Evolutionary conservation across 768 basidiomycete species (phyloP).

Genomic region (Heimioporus sp.): DNA sequence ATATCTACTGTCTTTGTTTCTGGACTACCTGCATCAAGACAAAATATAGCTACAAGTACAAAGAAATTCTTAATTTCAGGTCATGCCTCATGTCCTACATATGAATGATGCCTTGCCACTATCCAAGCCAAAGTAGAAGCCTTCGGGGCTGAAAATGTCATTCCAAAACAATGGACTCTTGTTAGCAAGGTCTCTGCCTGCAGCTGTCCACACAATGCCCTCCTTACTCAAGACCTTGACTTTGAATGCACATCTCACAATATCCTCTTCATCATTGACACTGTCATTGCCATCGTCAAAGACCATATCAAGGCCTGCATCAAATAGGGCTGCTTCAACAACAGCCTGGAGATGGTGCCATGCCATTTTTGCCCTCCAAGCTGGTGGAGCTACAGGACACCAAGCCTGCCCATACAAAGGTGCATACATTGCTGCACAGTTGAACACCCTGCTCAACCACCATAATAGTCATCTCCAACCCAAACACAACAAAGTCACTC

Average conservation of each 20-base stretch:
- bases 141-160: conserved; percentile 85
- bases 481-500: conserved; percentile 86
- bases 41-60: no score
- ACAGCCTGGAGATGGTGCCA: conserved; percentile 71
- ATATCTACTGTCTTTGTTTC: no score
- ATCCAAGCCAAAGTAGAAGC: conserved; percentile 76
- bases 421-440: conserved; percentile 73
- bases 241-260: conserved; percentile 89
- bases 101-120: conserved; percentile 75
- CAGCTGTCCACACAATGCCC: conserved; percentile 83
- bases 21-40: no score
- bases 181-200: conserved; percentile 87
- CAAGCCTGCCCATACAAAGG: conserved; percentile 88
- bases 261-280: conserved; percentile 88
- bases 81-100: no score
- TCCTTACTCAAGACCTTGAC: conserved; percentile 92
- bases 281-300: conserved; percentile 76
- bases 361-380: conserved; percentile 88
- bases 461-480: conserved; percentile 85
- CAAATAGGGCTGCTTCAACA: conserved; percentile 82
- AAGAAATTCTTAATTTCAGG: no score
- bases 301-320: conserved; percentile 90
- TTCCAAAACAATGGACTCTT: conserved; percentile 88
- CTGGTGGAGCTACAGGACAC: conserved; percentile 87
- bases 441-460: conserved; percentile 58